A percentile compares a stretch with the other conserved stretches of the same genome.
Evolutionary conservation across 805 yeast genomes (phyloP).

Genomic region (Starmerella vitae): DNA sequence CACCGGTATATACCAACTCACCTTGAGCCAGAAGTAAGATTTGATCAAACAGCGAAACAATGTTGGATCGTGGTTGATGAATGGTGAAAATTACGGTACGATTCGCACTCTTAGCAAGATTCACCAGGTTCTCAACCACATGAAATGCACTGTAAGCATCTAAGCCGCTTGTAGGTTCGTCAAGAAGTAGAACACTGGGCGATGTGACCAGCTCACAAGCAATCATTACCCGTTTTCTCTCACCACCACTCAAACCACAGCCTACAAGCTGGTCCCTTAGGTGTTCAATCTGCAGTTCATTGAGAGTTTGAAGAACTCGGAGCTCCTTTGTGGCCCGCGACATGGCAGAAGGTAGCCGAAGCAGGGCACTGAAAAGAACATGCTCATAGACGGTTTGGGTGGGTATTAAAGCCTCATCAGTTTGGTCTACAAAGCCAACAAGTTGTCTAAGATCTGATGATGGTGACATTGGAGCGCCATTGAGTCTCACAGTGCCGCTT

Average conservation of each 20-base stretch:
- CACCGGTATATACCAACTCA: constrained; percentile 74
- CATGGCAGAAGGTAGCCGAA: constrained; percentile 76
- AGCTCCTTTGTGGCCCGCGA: constrained; percentile 55
- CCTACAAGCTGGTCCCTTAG: constrained; percentile 83
- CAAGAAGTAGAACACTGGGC: constrained; percentile 69
- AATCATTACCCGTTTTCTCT: constrained; percentile 79
- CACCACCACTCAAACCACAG: constrained; percentile 89
- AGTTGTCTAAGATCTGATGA: constrained; percentile 35
- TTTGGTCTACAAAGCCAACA: constrained; percentile 88
- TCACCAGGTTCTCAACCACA: constrained; percentile 72
- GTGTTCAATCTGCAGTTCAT: constrained; percentile 68
- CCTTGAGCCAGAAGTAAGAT: constrained; percentile 74
- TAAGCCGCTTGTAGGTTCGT: constrained; percentile 91
- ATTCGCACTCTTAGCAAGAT: constrained; percentile 63
- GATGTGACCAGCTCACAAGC: constrained; percentile 88
- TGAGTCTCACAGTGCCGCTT: constrained; percentile 56
- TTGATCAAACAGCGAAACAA: constrained; percentile 80
- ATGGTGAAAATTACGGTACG: constrained; percentile 87
- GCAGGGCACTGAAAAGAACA: constrained; percentile 76
- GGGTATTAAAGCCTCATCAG: constrained; percentile 73
- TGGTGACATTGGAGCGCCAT: constrained; percentile 37
- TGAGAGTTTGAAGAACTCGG: constrained; percentile 71
- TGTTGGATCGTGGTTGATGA: constrained; percentile 94
- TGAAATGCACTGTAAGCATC: constrained; percentile 89
- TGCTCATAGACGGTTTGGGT: constrained; percentile 94